Conservation (phyloP, 208 protist species). For the Wallacemonas sp. region DNA sequence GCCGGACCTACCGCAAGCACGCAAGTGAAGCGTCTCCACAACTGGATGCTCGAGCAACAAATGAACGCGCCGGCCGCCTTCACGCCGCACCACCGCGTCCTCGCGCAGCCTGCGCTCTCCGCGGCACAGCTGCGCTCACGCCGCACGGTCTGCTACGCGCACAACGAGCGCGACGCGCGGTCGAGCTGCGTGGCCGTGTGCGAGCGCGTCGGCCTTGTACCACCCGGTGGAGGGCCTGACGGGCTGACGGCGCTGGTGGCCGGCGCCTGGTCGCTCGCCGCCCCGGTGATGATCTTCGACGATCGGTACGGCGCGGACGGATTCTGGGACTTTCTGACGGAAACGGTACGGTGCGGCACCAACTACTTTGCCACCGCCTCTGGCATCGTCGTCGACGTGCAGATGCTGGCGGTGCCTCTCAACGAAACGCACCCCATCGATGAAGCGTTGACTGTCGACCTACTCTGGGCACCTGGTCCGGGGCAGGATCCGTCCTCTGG, state of each 20-base stretch:
- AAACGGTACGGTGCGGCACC: constrained; percentile 18
- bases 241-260: constrained; percentile 5
- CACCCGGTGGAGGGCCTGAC: not conserved
- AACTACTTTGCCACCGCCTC: constrained; percentile 18
- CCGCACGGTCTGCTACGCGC: constrained; percentile 2
- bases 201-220: not conserved
- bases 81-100: not conserved
- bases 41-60: constrained; percentile 7
- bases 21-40: constrained; percentile 9
- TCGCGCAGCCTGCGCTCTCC: not conserved
- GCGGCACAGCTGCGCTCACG: not conserved
- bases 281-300: constrained; percentile 26
- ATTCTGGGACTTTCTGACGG: constrained; percentile 32
- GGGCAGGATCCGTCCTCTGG: not conserved
- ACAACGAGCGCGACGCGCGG: constrained; percentile 7
- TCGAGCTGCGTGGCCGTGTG: not conserved
- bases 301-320: constrained; percentile 12
- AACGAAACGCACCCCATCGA: constrained; percentile 15
- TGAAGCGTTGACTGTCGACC: constrained; percentile 10
- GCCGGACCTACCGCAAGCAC: not conserved
- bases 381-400: constrained; percentile 21
- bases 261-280: not conserved
- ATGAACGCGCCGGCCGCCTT: not conserved
- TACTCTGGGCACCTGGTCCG: constrained; percentile 11
- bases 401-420: constrained; percentile 20